Conservation (phyloP, 495 filamentous ascomycete genomes). For the Opeltia flavorubescens region DNA sequence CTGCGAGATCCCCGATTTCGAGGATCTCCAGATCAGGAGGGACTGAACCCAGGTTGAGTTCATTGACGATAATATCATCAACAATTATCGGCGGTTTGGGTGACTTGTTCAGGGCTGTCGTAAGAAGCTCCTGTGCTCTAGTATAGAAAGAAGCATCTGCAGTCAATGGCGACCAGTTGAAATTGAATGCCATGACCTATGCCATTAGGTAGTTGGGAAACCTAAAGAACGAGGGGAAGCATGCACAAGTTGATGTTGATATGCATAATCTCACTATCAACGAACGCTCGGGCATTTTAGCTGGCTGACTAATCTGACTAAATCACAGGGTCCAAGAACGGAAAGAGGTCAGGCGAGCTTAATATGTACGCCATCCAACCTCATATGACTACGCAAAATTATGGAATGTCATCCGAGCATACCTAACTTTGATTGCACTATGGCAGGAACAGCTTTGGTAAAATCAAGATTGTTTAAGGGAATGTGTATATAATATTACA, state of each 20-base stretch:
- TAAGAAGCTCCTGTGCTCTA: conserved; percentile 85
- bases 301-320: too few relatives aligned
- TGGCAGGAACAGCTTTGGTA: too few relatives aligned
- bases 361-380: too few relatives aligned
- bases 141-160: conserved; percentile 82
- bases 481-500: too few relatives aligned
- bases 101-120: conserved; percentile 90
- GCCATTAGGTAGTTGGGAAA: neutral
- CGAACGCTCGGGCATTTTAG: too few relatives aligned
- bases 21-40: conserved; percentile 90
- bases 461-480: too few relatives aligned
- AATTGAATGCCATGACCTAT: conserved; percentile 85
- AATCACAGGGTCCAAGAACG: too few relatives aligned
- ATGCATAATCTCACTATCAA: too few relatives aligned
- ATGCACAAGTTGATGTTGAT: neutral
- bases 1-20: conserved; percentile 91
- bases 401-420: too few relatives aligned
- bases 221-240: neutral
- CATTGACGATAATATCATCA: conserved; percentile 96
- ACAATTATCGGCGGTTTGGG: conserved; percentile 98
- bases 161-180: conserved; percentile 99
- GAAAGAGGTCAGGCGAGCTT: too few relatives aligned
- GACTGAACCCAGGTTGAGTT: conserved; percentile 85
- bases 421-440: too few relatives aligned
- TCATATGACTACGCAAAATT: too few relatives aligned